These are phyloP conservation scores for Pseudotulostoma volvatum DNA, from an alignment of 495 filamentous ascomycete species.

Conservation along the genomic window DNA sequence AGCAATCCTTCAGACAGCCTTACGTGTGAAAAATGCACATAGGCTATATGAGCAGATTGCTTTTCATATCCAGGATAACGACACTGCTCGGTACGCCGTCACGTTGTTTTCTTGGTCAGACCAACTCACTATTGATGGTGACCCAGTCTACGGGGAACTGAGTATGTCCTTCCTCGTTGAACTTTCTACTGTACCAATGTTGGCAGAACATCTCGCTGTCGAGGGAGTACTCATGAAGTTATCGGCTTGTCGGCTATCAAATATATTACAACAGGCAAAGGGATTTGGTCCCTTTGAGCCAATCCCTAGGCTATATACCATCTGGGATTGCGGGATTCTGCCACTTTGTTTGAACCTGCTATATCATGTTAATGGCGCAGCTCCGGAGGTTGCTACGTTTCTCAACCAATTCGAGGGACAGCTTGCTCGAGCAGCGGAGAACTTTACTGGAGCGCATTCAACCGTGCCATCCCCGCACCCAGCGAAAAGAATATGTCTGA, in stretches of 20 bases:
- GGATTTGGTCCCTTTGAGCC: constrained; percentile 54
- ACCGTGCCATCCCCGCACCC: constrained; percentile 16
- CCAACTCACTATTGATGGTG: constrained; percentile 47
- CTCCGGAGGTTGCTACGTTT: constrained; percentile 70
- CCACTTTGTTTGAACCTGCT: constrained; percentile 86
- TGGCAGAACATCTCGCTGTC: constrained; percentile 79
- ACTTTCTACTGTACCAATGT: constrained; percentile 58
- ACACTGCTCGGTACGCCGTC: constrained; percentile 59
- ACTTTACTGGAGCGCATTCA: constrained; percentile 37
- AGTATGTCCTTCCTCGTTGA: constrained; percentile 76
- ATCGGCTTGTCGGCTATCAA: constrained; percentile 56
- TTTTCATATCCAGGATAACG: constrained; percentile 44
- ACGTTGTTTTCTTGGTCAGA: constrained; percentile 93
- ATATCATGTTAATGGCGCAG: constrained; percentile 58
- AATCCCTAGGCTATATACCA: constrained; percentile 44
- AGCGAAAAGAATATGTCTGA: constrained; percentile 42
- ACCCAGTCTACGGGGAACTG: constrained; percentile 89
- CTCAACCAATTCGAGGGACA: constrained; percentile 71
- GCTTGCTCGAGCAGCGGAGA: constrained; percentile 42
- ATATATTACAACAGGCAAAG: constrained; percentile 48
- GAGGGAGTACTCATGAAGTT: constrained; percentile 67
- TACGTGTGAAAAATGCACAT: constrained; percentile 42
- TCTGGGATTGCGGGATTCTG: constrained; percentile 79
- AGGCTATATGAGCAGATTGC: constrained; percentile 42
- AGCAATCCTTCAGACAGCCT: constrained; percentile 67